phyloP scores from a whole-genome alignment of 192 early-diverging fungal genomes.

The Glomus cerebriforme region DNA sequence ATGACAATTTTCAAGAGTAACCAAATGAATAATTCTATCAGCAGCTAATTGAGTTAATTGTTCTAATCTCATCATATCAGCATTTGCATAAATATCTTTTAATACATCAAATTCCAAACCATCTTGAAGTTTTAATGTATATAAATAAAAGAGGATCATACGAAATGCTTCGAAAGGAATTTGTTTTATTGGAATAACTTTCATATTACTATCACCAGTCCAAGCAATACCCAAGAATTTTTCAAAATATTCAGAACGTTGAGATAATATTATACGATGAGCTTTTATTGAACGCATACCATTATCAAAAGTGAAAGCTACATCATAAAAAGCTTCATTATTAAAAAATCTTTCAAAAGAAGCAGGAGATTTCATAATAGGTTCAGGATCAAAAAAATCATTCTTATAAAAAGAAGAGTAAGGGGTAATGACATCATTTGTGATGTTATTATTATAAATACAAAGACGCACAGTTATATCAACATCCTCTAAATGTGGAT shows the following conservation, averaged over 20 bases:
- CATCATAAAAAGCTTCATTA: conserved; percentile 26
- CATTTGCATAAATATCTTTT: conserved; percentile 22
- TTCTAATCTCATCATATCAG: conserved; percentile 21
- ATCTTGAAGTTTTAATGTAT: conserved; percentile 16
- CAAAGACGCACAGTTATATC: not conserved
- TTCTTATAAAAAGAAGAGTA: not conserved
- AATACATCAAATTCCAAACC: conserved; percentile 7
- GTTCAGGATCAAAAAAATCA: not conserved
- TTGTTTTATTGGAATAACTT: conserved; percentile 12
- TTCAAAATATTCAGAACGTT: conserved; percentile 27
- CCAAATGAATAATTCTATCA: not conserved
- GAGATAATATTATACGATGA: conserved; percentile 25
- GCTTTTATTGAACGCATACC: conserved; percentile 18
- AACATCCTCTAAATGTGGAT: not conserved
- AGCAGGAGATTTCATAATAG: not conserved
- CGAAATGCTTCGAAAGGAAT: conserved; percentile 17
- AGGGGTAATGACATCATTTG: not conserved
- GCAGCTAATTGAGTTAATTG: conserved; percentile 2
- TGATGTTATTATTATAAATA: conserved; percentile 2
- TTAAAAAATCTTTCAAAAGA: conserved; percentile 26
- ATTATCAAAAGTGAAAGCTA: conserved; percentile 21
- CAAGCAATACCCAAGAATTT: conserved; percentile 14
- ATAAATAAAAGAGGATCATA: conserved; percentile 20
- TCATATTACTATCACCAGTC: conserved; percentile 4
- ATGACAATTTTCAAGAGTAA: conserved; percentile 28